phyloP scores from a whole-genome alignment of 2,329 filamentous ascomycete species.

The Mycocentrospora acerina region DNA sequence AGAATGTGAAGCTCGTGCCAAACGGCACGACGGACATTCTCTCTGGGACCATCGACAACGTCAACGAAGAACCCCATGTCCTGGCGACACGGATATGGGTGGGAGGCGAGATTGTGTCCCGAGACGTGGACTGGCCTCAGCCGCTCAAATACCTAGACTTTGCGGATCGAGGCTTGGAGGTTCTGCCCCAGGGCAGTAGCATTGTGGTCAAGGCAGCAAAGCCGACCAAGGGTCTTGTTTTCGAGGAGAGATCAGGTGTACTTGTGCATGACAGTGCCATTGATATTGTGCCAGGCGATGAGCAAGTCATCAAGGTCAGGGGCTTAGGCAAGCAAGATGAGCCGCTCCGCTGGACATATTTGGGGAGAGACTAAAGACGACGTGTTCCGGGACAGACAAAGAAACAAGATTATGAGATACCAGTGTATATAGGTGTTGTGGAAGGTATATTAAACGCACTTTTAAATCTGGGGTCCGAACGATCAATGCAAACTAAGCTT shows the following conservation, averaged over 20 bases:
- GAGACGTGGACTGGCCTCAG: slow-evolving; percentile 63
- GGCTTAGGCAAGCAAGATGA: slow-evolving; percentile 43
- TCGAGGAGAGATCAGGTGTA: slow-evolving; percentile 59
- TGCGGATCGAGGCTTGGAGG: slow-evolving; percentile 52
- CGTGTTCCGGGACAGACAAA: too few relatives aligned
- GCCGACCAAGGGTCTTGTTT: slow-evolving; percentile 62
- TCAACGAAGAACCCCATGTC: slow-evolving; percentile 57
- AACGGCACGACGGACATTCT: slow-evolving; percentile 59
- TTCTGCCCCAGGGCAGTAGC: slow-evolving; percentile 42
- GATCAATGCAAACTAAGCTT: too few relatives aligned
- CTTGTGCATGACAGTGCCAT: slow-evolving; percentile 58
- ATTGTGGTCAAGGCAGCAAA: slow-evolving; percentile 51
- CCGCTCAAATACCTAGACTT: slow-evolving; percentile 62
- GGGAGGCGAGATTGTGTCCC: slow-evolving; percentile 51
- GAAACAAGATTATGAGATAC: too few relatives aligned
- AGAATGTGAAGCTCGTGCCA: slow-evolving; percentile 50
- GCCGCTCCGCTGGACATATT: slow-evolving; percentile 48
- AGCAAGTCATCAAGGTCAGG: slow-evolving; percentile 50
- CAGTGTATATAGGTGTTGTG: too few relatives aligned
- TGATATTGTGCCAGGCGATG: slow-evolving; percentile 61
- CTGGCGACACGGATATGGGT: slow-evolving; percentile 58
- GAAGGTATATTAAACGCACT: too few relatives aligned
- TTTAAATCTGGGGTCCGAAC: too few relatives aligned
- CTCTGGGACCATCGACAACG: slow-evolving; percentile 55
- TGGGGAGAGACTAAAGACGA: slow-evolving; percentile 41